Evolutionary conservation across 768 basidiomycete species (phyloP).

Genomic region (Russula sp.): DNA sequence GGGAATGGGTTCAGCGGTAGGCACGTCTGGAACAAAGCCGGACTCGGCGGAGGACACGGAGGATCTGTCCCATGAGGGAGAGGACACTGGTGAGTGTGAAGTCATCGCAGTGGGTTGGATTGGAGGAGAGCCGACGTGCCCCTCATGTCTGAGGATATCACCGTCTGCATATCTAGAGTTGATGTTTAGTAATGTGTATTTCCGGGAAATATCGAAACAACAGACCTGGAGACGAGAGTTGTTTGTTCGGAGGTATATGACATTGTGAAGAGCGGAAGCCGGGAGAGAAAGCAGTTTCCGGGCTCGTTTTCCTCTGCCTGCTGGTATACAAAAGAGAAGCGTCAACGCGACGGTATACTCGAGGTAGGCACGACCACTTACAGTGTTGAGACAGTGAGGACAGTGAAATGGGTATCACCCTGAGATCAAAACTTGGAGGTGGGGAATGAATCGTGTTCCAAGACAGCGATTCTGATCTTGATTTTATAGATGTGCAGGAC

Average conservation of each 20-base stretch:
- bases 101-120: not conserved
- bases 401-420: not conserved
- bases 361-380: not conserved
- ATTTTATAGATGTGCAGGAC: constrained; percentile 12
- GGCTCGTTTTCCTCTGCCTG: not conserved
- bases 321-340: not conserved
- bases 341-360: not conserved
- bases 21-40: constrained; percentile 3
- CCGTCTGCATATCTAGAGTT: constrained; percentile 2
- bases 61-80: constrained; percentile 16
- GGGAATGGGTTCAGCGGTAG: not conserved
- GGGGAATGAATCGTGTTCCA: not conserved
- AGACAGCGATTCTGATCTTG: constrained; percentile 12
- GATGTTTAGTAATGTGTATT: not conserved
- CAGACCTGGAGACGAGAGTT: constrained; percentile 11
- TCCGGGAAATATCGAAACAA: not conserved
- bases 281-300: not conserved
- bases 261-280: not conserved
- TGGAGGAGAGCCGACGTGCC: not conserved
- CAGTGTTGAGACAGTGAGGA: not conserved
- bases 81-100: constrained; percentile 6
- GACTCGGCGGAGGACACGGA: constrained; percentile 21
- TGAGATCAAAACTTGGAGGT: constrained; percentile 3
- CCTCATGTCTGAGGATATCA: constrained; percentile 6
- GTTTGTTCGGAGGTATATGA: constrained; percentile 1